Evolutionary conservation across 768 basidiomycete genomes (phyloP), one percentile per base, ranked within the genome.

Genomic region (Suillus subaureus): DNA sequence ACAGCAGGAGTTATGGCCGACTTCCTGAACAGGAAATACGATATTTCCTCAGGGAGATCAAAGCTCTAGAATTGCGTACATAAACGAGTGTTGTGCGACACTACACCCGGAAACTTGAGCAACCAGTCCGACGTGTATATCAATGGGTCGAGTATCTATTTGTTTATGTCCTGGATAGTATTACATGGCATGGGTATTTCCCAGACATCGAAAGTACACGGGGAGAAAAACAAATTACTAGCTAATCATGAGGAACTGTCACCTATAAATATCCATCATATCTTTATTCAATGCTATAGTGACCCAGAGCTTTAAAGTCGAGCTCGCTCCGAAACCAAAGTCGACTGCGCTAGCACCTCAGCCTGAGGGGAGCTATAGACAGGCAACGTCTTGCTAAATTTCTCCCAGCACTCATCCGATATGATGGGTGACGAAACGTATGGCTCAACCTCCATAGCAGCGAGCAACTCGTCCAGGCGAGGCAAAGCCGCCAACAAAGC

Each of bases 341-440:
- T n/a, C 54, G 33, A 33, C 11, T 6, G 54, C 6, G 21, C 31
- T 7, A 2, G 5, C 2, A 33, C 31, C 52, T 12, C 31, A 55
- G 2, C 33, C 54, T 13, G 31, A n/a, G 54, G 54, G 21, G 21
- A 12, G 6, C 31, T 21, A 21, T 55, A 55, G 21, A 55, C 54
- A 1, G 54, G 54, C 33, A 55, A 35, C 12, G 21, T 61, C 43
- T 33, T 16, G 31, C n/a, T 47, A 13, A 62, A 62, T 21, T 16
- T 35, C 35, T 62, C 62, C 78, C 77, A 75, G 31, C 66, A 61
- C 61, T 69, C 67, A 60, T 78, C 75, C 13, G 70, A 71, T 26
- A 72, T 66, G 64, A 78, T 75, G 54, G 74, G 72, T 42, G 75
- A 73, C 15, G 57, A 65, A 66, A 72, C 64, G 66, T 72, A 72